A percentile compares a stretch with the other conserved stretches of the same genome.
Evolutionary conservation across 805 yeast species (phyloP).

Genomic region (Hanseniaspora opuntiae): DNA sequence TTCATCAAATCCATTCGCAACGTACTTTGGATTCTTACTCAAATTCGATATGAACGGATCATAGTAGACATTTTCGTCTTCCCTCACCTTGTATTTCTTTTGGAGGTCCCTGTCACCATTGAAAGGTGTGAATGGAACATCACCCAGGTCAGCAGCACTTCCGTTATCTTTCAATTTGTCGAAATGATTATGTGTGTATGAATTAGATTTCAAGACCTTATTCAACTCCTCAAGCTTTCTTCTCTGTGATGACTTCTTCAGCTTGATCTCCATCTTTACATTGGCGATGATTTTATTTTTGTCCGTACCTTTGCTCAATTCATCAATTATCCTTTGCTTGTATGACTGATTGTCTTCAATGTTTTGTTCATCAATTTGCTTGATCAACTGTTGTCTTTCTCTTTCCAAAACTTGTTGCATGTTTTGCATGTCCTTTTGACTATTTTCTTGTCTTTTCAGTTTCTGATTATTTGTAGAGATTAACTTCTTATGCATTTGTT

Average conservation of each 20-base stretch:
- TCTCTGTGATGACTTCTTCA: slow-evolving; percentile 53
- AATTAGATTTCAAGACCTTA: slow-evolving; percentile 26
- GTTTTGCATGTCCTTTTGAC: slow-evolving; percentile 50
- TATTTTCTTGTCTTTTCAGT: slow-evolving; percentile 44
- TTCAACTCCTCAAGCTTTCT: slow-evolving; percentile 35
- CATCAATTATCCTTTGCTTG: slow-evolving; percentile 43
- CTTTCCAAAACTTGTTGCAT: slow-evolving; percentile 40
- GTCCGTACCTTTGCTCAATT: slow-evolving; percentile 33
- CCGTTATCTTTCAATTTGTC: slow-evolving; percentile 18
- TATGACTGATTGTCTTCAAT: slow-evolving; percentile 31
- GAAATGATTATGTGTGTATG: slow-evolving; percentile 24
- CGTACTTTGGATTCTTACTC: slow-evolving; percentile 46
- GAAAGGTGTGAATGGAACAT: slow-evolving; percentile 85
- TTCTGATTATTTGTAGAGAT: slow-evolving; percentile 70
- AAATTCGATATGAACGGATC: slow-evolving; percentile 52
- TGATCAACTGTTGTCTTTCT: slow-evolving; percentile 31
- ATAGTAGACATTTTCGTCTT: slow-evolving; percentile 30
- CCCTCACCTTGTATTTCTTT: slow-evolving; percentile 37
- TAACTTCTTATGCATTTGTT: slow-evolving; percentile 56
- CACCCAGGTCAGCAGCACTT: slow-evolving; percentile 19
- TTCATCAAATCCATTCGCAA: slow-evolving; percentile 76
- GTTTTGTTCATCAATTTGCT: slow-evolving; percentile 43
- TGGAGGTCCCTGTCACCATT: slow-evolving; percentile 66
- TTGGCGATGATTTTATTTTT: slow-evolving; percentile 39
- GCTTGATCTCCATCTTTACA: slow-evolving; percentile 36